Conservation (phyloP, 2,329 filamentous ascomycete genomes). For the Penicillium hesseltinei region DNA sequence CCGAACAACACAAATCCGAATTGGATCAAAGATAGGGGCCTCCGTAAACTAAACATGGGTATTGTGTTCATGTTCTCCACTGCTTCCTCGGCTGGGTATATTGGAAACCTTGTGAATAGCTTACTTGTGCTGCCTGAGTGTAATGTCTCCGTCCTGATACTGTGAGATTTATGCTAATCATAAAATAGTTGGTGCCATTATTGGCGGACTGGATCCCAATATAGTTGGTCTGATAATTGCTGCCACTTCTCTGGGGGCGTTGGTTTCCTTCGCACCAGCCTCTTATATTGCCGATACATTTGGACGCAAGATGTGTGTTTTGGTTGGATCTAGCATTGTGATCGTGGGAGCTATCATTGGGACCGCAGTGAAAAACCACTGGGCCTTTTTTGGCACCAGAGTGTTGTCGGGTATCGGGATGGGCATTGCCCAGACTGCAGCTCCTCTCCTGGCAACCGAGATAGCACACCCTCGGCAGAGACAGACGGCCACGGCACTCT, state of each 20-base stretch:
- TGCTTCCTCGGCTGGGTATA: slow-evolving; percentile 24
- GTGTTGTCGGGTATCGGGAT: slow-evolving; percentile 39
- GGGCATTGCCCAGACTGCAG: slow-evolving; percentile 28
- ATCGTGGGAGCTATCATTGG: slow-evolving; percentile 25
- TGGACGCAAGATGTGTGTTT: slow-evolving; percentile 47
- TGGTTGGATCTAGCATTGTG: slow-evolving; percentile 36
- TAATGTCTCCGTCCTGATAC: background rate
- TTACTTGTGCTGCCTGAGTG: slow-evolving; percentile 20
- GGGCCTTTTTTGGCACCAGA: slow-evolving; percentile 28
- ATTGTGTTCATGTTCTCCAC: slow-evolving; percentile 22
- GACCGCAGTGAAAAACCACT: slow-evolving; percentile 13
- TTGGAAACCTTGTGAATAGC: slow-evolving; percentile 23
- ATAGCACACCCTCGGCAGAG: slow-evolving; percentile 30
- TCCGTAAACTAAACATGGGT: slow-evolving; percentile 21
- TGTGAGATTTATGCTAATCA: background rate
- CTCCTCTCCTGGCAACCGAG: slow-evolving; percentile 29
- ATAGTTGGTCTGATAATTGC: slow-evolving; percentile 21
- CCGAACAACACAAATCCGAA: slow-evolving; percentile 20
- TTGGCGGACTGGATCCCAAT: slow-evolving; percentile 13
- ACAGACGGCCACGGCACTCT: slow-evolving; percentile 27
- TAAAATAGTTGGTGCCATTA: slow-evolving; percentile 11
- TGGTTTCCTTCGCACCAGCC: slow-evolving; percentile 19
- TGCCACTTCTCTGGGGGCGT: slow-evolving; percentile 17
- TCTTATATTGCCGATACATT: slow-evolving; percentile 41
- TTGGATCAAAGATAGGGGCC: slow-evolving; percentile 23